Conservation (phyloP, 2,329 filamentous ascomycete genomes). For the Myriosclerotinia duriaeana region DNA sequence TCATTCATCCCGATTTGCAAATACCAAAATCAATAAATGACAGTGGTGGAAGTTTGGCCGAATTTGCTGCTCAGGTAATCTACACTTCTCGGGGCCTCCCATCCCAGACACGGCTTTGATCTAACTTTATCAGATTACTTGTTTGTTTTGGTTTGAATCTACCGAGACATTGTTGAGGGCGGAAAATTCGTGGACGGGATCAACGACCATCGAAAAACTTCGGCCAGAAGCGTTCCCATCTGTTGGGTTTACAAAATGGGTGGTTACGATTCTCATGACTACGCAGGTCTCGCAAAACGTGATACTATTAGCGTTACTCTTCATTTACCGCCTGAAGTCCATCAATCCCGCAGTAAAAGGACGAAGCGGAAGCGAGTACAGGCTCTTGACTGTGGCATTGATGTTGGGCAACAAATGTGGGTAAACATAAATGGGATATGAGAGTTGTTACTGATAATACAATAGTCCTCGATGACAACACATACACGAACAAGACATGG, state of each 20-base stretch:
- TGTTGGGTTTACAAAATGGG: conserved; percentile 88
- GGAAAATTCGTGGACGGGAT: conserved; percentile 49
- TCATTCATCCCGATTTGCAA: conserved; percentile 50
- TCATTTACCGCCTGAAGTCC: conserved; percentile 90
- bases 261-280: conserved; percentile 82
- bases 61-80: conserved; percentile 78
- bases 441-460: conserved; percentile 32
- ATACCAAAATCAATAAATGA: conserved; percentile 75
- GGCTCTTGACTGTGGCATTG: conserved; percentile 86
- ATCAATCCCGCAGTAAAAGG: conserved; percentile 87
- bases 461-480: conserved; percentile 90
- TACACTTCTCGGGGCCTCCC: background rate
- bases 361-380: conserved; percentile 88
- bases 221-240: conserved; percentile 72
- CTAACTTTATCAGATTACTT: conserved; percentile 69
- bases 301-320: conserved; percentile 82
- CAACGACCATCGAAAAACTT: conserved; percentile 53
- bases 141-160: conserved; percentile 96
- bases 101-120: background rate
- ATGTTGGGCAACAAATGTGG: conserved; percentile 98
- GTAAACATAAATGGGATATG: conserved; percentile 38
- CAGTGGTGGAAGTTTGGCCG: conserved; percentile 72
- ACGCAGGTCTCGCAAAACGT: conserved; percentile 97
- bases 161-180: conserved; percentile 75
- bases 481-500: conserved; percentile 99